A percentile compares a stretch with the other conserved stretches of the same genome.
phyloP scores from a whole-genome alignment of 2,329 filamentous ascomycete species.

The Cordyceps javanica region DNA sequence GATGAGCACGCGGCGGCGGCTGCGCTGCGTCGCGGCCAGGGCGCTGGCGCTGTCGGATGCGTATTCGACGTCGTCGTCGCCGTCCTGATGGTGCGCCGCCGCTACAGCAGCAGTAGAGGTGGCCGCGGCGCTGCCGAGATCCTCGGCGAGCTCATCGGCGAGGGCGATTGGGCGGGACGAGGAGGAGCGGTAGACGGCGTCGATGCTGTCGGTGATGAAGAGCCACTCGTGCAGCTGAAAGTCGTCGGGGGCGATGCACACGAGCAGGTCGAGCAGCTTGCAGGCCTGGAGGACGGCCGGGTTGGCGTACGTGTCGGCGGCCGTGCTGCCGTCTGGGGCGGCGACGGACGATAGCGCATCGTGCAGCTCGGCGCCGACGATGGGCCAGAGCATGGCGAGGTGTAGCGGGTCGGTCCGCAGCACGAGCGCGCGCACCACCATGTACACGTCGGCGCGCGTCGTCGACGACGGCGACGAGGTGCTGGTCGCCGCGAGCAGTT shows the following conservation, averaged over 20 bases:
- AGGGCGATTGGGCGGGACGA: constrained; percentile 66
- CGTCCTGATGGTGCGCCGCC: constrained; percentile 14
- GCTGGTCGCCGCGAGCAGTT: constrained; percentile 75
- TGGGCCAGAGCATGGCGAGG: constrained; percentile 80
- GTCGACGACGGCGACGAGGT: constrained; percentile 88
- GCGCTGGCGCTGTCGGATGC: not conserved
- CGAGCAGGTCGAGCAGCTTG: constrained; percentile 85
- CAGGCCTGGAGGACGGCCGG: constrained; percentile 79
- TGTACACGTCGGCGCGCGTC: constrained; percentile 83
- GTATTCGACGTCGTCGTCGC: too few relatives aligned
- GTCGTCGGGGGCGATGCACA: constrained; percentile 83
- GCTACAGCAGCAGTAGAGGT: not conserved
- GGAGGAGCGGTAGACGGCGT: constrained; percentile 79
- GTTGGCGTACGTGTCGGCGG: constrained; percentile 70
- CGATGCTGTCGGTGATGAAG: constrained; percentile 93
- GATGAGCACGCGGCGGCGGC: constrained; percentile 14
- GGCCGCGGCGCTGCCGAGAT: constrained; percentile 47
- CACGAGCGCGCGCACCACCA: constrained; percentile 76
- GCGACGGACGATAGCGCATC: constrained; percentile 70
- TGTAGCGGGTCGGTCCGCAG: constrained; percentile 75
- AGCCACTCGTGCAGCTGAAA: constrained; percentile 99
- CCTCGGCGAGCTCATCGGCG: constrained; percentile 77
- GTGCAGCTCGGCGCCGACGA: constrained; percentile 81
- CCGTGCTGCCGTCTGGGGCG: constrained; percentile 55
- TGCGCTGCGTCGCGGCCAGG: constrained; percentile 29